Evolutionary conservation across 2,329 filamentous ascomycete species (phyloP).

Genomic region (Laburnicola sp.): DNA sequence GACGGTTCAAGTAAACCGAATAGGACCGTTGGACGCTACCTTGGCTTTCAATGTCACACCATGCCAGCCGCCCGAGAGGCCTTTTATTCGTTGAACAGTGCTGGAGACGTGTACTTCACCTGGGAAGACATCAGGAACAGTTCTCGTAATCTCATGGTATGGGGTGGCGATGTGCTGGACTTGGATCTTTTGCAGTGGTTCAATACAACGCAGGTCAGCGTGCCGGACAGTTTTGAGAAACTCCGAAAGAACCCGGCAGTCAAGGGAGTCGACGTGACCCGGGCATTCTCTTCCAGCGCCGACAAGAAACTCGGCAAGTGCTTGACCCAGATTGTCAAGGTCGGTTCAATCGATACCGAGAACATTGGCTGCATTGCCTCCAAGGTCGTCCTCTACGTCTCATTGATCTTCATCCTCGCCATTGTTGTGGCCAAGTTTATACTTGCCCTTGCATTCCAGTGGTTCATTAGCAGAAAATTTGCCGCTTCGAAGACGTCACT

Average conservation of each 20-base stretch:
- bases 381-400: conserved; percentile 93
- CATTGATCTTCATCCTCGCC: conserved; percentile 85
- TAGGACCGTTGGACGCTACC: conserved; percentile 71
- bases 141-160: conserved; percentile 88
- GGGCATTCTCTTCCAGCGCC: conserved; percentile 74
- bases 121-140: conserved; percentile 92
- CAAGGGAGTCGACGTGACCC: conserved; percentile 84
- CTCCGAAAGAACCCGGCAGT: conserved; percentile 72
- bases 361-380: conserved; percentile 97
- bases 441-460: conserved; percentile 90
- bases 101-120: conserved; percentile 91
- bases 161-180: conserved; percentile 91
- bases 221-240: conserved; percentile 77
- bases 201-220: conserved; percentile 75
- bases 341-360: conserved; percentile 92
- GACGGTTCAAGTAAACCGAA: conserved; percentile 85
- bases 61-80: conserved; percentile 65
- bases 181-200: conserved; percentile 89
- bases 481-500: conserved; percentile 84
- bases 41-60: conserved; percentile 89
- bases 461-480: conserved; percentile 89
- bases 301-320: conserved; percentile 87
- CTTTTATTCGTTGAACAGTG: conserved; percentile 72
- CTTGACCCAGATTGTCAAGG: conserved; percentile 90
- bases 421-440: conserved; percentile 85